Conservation (phyloP, 257 asterid genomes). For the Perilla frutescens region DNA sequence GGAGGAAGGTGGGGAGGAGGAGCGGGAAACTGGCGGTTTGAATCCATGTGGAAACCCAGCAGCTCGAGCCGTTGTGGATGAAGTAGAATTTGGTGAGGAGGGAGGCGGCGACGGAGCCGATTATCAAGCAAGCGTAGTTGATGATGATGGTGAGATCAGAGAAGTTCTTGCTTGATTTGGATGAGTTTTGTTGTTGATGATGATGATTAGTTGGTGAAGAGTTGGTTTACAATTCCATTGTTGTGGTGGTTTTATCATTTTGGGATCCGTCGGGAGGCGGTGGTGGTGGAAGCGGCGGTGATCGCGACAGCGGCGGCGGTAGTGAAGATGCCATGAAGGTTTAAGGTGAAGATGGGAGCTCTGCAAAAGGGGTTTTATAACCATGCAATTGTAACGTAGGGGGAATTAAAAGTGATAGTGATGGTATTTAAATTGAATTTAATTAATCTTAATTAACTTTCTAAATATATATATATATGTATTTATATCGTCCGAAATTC, state of each 20-base stretch:
- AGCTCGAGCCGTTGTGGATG: conserved; percentile 68
- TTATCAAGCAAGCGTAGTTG: conserved; percentile 48
- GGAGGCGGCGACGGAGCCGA: conserved; percentile 59
- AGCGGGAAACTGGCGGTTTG: conserved; percentile 79
- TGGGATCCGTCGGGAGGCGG: background rate
- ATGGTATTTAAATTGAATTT: too few relatives aligned
- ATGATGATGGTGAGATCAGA: conserved; percentile 38
- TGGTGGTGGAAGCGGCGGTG: background rate
- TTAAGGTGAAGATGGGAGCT: too few relatives aligned
- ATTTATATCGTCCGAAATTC: too few relatives aligned
- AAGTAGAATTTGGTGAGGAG: conserved; percentile 68
- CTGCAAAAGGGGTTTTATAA: too few relatives aligned
- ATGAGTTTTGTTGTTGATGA: background rate
- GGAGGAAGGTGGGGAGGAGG: conserved; percentile 54
- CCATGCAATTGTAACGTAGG: too few relatives aligned
- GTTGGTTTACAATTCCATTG: background rate
- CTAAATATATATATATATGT: too few relatives aligned
- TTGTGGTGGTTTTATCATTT: background rate
- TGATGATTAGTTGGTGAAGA: background rate
- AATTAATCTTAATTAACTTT: too few relatives aligned
- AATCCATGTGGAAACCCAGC: conserved; percentile 76
- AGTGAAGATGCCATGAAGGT: background rate
- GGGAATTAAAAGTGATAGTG: too few relatives aligned
- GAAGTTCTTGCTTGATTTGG: conserved; percentile 36
- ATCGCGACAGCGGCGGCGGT: background rate